Base-by-base conservation (phyloP, 208 protist species). In the Angomonas desouzai region DNA sequence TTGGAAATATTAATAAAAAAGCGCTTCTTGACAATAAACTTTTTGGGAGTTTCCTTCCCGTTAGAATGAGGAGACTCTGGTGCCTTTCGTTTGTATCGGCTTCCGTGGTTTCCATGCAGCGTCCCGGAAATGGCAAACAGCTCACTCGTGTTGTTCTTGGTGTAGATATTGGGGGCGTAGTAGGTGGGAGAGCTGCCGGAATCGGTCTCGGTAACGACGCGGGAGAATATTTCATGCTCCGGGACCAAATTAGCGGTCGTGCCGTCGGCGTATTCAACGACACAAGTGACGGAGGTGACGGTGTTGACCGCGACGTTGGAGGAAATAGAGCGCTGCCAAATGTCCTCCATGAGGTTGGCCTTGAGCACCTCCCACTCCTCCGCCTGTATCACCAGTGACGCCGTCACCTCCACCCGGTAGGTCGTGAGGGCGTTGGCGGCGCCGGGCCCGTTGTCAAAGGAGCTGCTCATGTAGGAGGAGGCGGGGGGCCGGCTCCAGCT, bases 281-380 rank as follows among this genome's bases (percentile, higher is more conserved):
- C 56, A 66, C 89, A 96, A 11, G 68, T 62, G 16, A 84, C 69
- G 48, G 83, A 68, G 20, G 86, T 87, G 22, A 78, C 64, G 48
- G 77, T 91, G 60, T 63, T 81, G 36, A 93, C 79, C n/a, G 76
- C 47, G 9, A 81, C 58, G n/a, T 74, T 70, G 6, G 85, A 92
- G 20, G 87, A 77, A 18, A 77, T 67, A 2, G 89, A 96, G 47
- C 78, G 79, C 69, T 91, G 77, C 55, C 79, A 69, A 7, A 96
- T 34, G 25, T 87, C 74, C 57, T 93, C 83, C 70, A 83, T 77
- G 55, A 77, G 73, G 18, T 86, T 68, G 27, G 72, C 64, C 40
- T 87, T 72, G 11, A 89, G 18, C 20, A 96, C 55, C 55, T 77
- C 59, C 87, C 89, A 96, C 32, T 87, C 74, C 1, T 77, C 68